Evolutionary conservation across 2,329 filamentous ascomycete species (phyloP).

Genomic region (Colletotrichum lini): DNA sequence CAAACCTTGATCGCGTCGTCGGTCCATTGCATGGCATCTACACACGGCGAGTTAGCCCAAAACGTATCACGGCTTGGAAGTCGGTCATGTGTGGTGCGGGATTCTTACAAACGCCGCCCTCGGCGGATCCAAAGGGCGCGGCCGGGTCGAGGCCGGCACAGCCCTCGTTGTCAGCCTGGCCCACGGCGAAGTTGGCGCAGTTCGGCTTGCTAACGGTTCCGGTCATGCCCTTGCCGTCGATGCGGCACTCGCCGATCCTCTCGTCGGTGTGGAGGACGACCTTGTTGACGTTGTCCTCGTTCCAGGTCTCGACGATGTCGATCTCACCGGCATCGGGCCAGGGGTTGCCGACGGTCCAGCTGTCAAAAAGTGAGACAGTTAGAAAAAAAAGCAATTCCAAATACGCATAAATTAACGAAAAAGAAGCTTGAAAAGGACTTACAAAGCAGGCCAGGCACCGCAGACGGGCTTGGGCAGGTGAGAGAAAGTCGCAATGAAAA

Average conservation of each 20-base stretch:
- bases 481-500: slow-evolving; percentile 78
- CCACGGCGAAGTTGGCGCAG: slow-evolving; percentile 56
- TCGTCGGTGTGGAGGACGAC: slow-evolving; percentile 71
- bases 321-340: slow-evolving; percentile 75
- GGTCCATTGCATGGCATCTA: slow-evolving; percentile 75
- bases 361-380: slow-evolving; percentile 34
- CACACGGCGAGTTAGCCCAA: neutral
- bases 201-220: slow-evolving; percentile 52
- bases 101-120: slow-evolving; percentile 58
- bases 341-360: slow-evolving; percentile 64
- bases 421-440: slow-evolving; percentile 45
- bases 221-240: slow-evolving; percentile 50
- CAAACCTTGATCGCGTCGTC: slow-evolving; percentile 72
- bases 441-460: slow-evolving; percentile 81
- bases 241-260: slow-evolving; percentile 53
- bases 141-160: slow-evolving; percentile 57
- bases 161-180: slow-evolving; percentile 56
- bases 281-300: slow-evolving; percentile 66
- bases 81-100: neutral
- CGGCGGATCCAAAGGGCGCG: slow-evolving; percentile 54
- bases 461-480: slow-evolving; percentile 78
- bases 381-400: neutral
- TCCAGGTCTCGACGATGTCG: slow-evolving; percentile 78
- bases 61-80: too few relatives aligned
- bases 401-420: neutral